A percentile compares a stretch with the other conserved stretches of the same genome.
Conservation (phyloP, 768 basidiomycete genomes). For the Strobilomyces dryophilus region DNA sequence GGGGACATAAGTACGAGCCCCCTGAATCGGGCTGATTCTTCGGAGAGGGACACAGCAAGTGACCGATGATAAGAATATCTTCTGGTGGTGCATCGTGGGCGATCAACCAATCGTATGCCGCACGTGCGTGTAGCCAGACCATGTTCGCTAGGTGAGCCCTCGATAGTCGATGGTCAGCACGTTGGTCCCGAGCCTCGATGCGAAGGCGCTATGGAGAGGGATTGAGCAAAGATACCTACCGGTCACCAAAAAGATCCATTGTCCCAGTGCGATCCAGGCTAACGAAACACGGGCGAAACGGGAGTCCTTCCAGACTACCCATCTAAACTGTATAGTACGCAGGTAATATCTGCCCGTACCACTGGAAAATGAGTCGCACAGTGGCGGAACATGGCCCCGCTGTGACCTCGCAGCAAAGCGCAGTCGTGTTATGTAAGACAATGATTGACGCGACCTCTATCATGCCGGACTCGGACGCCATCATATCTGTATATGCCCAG, state of each 20-base stretch:
- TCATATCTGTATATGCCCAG: no score
- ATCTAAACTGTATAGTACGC: no score
- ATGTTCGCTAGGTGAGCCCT: no score
- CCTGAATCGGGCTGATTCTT: conserved; percentile 37
- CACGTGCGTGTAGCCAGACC: no score
- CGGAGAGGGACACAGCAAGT: conserved; percentile 50
- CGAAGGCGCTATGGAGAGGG: conserved; percentile 47
- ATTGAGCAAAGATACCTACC: conserved; percentile 1
- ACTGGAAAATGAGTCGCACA: no score
- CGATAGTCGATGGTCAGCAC: conserved; percentile 89
- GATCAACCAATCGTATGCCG: conserved; percentile 78
- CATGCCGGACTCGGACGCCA: no score
- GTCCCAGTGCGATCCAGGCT: conserved; percentile 11
- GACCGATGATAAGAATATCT: conserved; percentile 73
- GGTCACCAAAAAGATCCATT: conserved; percentile 13
- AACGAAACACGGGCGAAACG: conserved; percentile 9
- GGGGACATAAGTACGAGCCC: conserved; percentile 53
- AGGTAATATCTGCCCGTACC: no score
- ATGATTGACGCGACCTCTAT: no score
- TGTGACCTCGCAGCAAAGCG: no score
- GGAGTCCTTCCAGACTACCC: conserved; percentile 22
- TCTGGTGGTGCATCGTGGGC: conserved; percentile 51
- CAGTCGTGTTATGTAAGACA: no score
- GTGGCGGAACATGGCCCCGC: no score
- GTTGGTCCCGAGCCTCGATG: conserved; percentile 64